Conservation (phyloP, 23 red algal species). For the Gracilaria vermiculophylla region DNA sequence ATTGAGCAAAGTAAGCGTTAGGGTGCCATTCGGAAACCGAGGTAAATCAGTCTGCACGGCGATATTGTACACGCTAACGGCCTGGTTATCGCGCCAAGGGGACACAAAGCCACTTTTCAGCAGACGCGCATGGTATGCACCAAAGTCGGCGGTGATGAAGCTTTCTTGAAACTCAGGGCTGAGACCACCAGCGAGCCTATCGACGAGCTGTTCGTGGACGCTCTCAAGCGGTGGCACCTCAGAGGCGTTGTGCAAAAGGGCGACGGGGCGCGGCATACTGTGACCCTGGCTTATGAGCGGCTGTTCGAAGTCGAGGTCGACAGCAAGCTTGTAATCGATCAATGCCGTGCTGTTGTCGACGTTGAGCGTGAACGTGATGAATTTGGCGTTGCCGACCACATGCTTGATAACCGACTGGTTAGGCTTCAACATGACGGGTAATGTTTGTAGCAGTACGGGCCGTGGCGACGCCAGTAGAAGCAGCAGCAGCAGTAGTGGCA, state of each 20-base stretch:
- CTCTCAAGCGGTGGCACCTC: not conserved
- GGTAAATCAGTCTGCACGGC: not conserved
- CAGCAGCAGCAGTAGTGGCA: not conserved
- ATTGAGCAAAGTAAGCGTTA: not conserved
- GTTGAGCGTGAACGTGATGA: too few relatives aligned
- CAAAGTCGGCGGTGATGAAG: not conserved
- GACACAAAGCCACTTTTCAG: not conserved
- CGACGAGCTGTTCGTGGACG: not conserved
- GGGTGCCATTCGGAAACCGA: not conserved
- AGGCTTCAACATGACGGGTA: not conserved
- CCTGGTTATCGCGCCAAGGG: not conserved
- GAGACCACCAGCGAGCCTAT: too few relatives aligned
- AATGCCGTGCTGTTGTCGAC: too few relatives aligned
- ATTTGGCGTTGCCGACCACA: too few relatives aligned
- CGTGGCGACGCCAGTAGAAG: not conserved
- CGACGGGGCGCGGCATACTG: not conserved
- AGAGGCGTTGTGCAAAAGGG: not conserved
- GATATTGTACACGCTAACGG: not conserved
- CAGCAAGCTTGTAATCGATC: too few relatives aligned
- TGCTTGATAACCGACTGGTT: not conserved
- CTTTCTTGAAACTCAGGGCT: not conserved
- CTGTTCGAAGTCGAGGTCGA: not conserved
- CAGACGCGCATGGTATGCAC: not conserved
- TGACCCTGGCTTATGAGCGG: not conserved
- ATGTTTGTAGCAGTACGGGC: not conserved